Percentiles rank a stretch among this genome's conserved stretches.
phyloP scores from a whole-genome alignment of 2,329 filamentous ascomycete genomes.

The Ophiostoma ulmi region DNA sequence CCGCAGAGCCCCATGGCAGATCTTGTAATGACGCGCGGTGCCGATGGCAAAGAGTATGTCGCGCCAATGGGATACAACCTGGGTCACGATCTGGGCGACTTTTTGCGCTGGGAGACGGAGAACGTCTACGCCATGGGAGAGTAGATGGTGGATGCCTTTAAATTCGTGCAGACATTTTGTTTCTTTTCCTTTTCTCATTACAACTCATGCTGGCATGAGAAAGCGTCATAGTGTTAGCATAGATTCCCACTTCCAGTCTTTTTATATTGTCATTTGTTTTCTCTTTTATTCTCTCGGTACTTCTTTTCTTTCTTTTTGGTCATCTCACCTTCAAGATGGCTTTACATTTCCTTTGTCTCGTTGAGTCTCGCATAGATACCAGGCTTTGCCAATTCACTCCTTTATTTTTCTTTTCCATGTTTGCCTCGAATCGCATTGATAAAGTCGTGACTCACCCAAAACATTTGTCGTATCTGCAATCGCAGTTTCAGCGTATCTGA shows the following conservation, averaged over 20 bases:
- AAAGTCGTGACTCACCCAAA: neutral
- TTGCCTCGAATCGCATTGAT: neutral
- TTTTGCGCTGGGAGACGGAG: constrained; percentile 53
- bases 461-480: neutral
- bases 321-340: neutral
- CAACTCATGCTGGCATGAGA: constrained; percentile 7
- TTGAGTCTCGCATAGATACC: constrained; percentile 11
- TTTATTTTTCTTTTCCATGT: neutral
- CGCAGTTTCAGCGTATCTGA: neutral
- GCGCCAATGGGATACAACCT: constrained; percentile 57
- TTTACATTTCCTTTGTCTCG: neutral
- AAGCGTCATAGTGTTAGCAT: neutral
- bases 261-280: neutral
- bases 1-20: constrained; percentile 50
- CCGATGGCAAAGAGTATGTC: constrained; percentile 38
- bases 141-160: neutral
- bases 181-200: neutral
- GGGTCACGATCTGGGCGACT: constrained; percentile 54
- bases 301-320: neutral
- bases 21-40: constrained; percentile 40
- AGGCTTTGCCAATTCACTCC: constrained; percentile 6
- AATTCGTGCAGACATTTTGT: neutral
- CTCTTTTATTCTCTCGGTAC: neutral
- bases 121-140: constrained; percentile 38
- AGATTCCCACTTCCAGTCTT: constrained; percentile 2